phyloP scores from a whole-genome alignment of 176 grass and related monocot species.

The Cenchrus fungigraminus region DNA sequence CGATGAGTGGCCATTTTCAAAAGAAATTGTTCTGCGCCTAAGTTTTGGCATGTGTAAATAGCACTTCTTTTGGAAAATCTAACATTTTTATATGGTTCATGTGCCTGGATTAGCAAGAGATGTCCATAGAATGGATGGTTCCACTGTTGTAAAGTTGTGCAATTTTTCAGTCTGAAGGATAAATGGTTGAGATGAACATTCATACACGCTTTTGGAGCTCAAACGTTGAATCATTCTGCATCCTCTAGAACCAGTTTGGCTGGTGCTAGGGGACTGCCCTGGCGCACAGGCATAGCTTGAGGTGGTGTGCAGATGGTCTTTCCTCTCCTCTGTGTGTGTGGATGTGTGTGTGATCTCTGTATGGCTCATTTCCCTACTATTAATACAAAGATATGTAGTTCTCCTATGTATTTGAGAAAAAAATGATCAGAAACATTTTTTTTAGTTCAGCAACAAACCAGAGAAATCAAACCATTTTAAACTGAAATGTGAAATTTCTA shows the following conservation, averaged over 20 bases:
- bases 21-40: background rate
- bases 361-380: too few relatives aligned
- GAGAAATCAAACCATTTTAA: background rate
- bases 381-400: too few relatives aligned
- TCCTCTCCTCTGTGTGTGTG: too few relatives aligned
- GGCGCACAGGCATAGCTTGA: too few relatives aligned
- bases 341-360: too few relatives aligned
- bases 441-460: background rate
- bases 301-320: too few relatives aligned
- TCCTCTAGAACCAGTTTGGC: constrained; percentile 2
- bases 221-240: constrained; percentile 1
- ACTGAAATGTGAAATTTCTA: constrained; percentile 26
- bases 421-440: background rate
- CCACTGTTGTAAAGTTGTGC: background rate
- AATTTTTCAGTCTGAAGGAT: background rate
- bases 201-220: background rate
- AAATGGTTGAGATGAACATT: constrained; percentile 8
- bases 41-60: constrained; percentile 1
- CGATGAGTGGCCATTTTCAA: background rate
- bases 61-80: background rate
- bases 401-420: too few relatives aligned
- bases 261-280: too few relatives aligned
- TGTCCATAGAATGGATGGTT: background rate
- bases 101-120: constrained; percentile 1
- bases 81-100: background rate